Percentiles rank a stretch among this genome's conserved stretches.
Evolutionary conservation across 208 protist species (phyloP).

Genomic region (Leishmania martiniquensis): DNA sequence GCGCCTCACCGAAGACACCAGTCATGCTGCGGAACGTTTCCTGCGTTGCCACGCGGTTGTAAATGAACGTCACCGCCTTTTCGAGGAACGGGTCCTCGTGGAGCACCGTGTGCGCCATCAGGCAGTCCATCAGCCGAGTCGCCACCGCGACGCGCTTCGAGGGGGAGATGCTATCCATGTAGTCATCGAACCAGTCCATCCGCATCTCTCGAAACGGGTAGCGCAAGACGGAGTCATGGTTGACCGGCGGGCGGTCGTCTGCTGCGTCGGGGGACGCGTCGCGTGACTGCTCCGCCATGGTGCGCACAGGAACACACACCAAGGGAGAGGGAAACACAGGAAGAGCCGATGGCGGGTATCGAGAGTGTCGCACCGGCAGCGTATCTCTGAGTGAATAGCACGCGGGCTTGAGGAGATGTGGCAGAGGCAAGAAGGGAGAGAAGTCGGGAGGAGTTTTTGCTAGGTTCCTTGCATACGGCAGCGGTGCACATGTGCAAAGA

Average conservation of each 20-base stretch:
- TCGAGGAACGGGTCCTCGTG: slow-evolving; percentile 83
- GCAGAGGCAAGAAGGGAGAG: neutral
- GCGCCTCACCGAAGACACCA: slow-evolving; percentile 45
- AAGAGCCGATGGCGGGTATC: neutral
- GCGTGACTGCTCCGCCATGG: slow-evolving; percentile 24
- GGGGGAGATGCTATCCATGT: slow-evolving; percentile 46
- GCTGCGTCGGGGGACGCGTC: slow-evolving; percentile 27
- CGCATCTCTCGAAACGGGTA: slow-evolving; percentile 75
- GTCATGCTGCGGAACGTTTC: slow-evolving; percentile 39
- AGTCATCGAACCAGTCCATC: slow-evolving; percentile 67
- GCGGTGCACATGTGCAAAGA: neutral
- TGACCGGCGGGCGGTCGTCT: slow-evolving; percentile 33
- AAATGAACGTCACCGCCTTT: slow-evolving; percentile 53
- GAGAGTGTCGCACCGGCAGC: neutral
- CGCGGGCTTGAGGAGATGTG: slow-evolving; percentile 1
- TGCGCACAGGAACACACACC: neutral
- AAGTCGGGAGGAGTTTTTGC: neutral
- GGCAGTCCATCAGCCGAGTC: slow-evolving; percentile 59
- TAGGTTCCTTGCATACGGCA: neutral
- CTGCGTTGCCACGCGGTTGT: slow-evolving; percentile 36
- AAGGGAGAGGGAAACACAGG: neutral
- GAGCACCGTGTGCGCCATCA: slow-evolving; percentile 76
- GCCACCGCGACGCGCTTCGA: slow-evolving; percentile 45
- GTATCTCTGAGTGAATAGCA: slow-evolving; percentile 1
- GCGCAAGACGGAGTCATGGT: slow-evolving; percentile 58